Conservation (phyloP, 352 stramenopile species). For the Achlya hypogyna region DNA sequence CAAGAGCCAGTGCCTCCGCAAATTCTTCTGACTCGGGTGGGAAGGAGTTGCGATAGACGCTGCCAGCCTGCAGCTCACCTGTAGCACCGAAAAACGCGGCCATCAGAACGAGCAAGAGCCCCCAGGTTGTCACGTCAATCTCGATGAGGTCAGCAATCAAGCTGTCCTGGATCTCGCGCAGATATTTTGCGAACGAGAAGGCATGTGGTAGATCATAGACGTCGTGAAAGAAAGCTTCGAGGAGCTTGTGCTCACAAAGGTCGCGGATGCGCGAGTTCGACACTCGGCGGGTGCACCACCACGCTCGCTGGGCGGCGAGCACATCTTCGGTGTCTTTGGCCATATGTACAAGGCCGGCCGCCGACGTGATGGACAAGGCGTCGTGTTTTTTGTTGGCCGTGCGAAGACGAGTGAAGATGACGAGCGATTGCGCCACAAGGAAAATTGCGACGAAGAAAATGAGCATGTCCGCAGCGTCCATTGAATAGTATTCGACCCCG, state of each 20-base stretch:
- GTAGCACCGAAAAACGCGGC: not conserved
- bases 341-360: not conserved
- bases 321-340: not conserved
- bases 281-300: not conserved
- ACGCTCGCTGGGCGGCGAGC: not conserved
- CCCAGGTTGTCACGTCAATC: conserved; percentile 12
- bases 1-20: not conserved
- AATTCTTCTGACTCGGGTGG: not conserved
- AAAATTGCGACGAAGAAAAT: conserved; percentile 17
- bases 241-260: not conserved
- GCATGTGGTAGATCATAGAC: not conserved
- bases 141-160: conserved; percentile 14
- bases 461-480: conserved; percentile 9
- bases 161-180: conserved; percentile 8
- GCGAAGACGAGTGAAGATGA: not conserved
- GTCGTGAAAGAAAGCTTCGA: not conserved
- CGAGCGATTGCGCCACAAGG: conserved; percentile 4
- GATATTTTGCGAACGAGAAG: conserved; percentile 17
- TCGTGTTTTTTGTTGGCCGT: not conserved
- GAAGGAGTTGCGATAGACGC: not conserved
- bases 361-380: not conserved
- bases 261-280: not conserved
- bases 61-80: conserved; percentile 1
- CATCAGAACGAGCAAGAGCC: conserved; percentile 5
- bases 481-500: conserved; percentile 8